Evolutionary conservation across 1,284 basidiomycete species (phyloP).

Genomic region (Farysia itapuensis): DNA sequence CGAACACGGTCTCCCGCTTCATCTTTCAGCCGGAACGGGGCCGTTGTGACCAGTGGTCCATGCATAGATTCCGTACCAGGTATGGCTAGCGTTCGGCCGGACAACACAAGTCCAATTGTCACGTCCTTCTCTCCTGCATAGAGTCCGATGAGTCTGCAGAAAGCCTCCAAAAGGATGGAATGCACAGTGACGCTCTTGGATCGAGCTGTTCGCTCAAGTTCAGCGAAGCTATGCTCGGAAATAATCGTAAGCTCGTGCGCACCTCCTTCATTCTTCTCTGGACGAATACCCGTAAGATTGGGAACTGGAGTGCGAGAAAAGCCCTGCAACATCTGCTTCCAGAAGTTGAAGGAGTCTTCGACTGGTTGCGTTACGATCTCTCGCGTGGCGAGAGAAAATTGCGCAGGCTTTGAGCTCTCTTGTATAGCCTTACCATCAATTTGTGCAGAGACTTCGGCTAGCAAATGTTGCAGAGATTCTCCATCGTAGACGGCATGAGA

Average conservation of each 20-base stretch:
- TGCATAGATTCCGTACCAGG: constrained; percentile 36
- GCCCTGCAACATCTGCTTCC: constrained; percentile 29
- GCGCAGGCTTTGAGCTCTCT: neutral
- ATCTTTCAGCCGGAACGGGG: constrained; percentile 38
- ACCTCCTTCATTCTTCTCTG: constrained; percentile 5
- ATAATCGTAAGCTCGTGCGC: constrained; percentile 12
- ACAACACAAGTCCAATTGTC: constrained; percentile 49
- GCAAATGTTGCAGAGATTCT: constrained; percentile 38
- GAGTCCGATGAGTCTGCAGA: constrained; percentile 25
- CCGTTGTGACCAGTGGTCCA: constrained; percentile 52
- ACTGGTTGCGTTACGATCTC: constrained; percentile 7
- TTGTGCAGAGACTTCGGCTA: constrained; percentile 17
- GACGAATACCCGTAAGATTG: constrained; percentile 37
- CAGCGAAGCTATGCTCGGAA: constrained; percentile 1
- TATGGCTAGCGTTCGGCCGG: constrained; percentile 37
- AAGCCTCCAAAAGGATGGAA: constrained; percentile 37
- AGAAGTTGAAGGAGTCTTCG: constrained; percentile 22
- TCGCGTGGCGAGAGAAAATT: constrained; percentile 17
- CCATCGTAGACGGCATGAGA: constrained; percentile 57
- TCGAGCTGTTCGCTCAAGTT: constrained; percentile 21
- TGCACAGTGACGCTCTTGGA: constrained; percentile 35
- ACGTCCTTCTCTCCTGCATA: constrained; percentile 45
- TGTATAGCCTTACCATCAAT: neutral
- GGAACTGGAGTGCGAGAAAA: constrained; percentile 39
- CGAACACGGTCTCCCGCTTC: too few species aligned